Percentiles rank a stretch among this genome's conserved stretches.
phyloP scores from a whole-genome alignment of 495 filamentous ascomycete species.

The Choiromyces venosus region DNA sequence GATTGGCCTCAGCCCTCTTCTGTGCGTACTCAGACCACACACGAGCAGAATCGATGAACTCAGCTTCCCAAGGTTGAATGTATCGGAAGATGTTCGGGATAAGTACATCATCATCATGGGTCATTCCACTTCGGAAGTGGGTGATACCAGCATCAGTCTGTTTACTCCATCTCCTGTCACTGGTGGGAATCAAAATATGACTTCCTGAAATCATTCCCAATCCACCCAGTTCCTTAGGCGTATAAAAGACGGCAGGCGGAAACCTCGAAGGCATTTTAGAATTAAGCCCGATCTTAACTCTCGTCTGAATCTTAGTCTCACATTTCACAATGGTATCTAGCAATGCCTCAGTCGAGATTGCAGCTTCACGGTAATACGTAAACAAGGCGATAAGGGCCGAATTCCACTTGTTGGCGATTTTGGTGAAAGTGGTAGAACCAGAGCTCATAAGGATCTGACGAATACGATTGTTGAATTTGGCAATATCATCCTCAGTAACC shows the following conservation, averaged over 20 bases:
- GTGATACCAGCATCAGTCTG: slow-evolving; percentile 97
- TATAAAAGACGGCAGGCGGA: slow-evolving; percentile 98
- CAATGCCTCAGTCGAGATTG: slow-evolving; percentile 91
- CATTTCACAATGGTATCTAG: slow-evolving; percentile 99
- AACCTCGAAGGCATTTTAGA: slow-evolving; percentile 99
- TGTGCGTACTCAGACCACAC: slow-evolving; percentile 99
- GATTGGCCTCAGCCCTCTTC: slow-evolving; percentile 93
- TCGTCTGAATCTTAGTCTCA: slow-evolving; percentile 98
- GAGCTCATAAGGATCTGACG: slow-evolving; percentile 99
- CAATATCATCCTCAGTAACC: slow-evolving; percentile 96
- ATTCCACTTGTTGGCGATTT: slow-evolving; percentile 99
- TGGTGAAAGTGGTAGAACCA: slow-evolving; percentile 97
- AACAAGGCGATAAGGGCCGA: slow-evolving; percentile 97
- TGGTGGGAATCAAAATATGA: slow-evolving; percentile 95
- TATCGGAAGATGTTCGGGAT: slow-evolving; percentile 99
- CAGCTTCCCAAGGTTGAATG: slow-evolving; percentile 98
- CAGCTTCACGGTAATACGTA: slow-evolving; percentile 98
- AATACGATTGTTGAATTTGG: slow-evolving; percentile 99
- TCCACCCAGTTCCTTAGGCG: slow-evolving; percentile 95
- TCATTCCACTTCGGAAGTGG: slow-evolving; percentile 97
- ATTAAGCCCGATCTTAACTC: slow-evolving; percentile 98
- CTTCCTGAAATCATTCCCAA: slow-evolving; percentile 98
- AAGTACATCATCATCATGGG: slow-evolving; percentile 93
- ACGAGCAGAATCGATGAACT: slow-evolving; percentile 97
- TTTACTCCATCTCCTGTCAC: slow-evolving; percentile 96